phyloP scores from a whole-genome alignment of 305 asterid genomes.

The Fraxinus floribunda region DNA sequence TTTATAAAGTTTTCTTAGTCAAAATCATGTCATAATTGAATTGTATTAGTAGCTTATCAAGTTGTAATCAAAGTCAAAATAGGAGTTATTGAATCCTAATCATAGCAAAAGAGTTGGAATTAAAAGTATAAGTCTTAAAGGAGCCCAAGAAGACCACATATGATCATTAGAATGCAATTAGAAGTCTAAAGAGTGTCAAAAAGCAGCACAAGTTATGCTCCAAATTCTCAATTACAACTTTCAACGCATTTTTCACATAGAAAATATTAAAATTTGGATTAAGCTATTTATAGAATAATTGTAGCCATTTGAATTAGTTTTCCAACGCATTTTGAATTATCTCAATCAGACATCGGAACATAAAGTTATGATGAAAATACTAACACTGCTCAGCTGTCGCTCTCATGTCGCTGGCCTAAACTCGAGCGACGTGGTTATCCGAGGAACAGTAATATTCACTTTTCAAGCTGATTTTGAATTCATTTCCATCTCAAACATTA shows the following conservation, averaged over 20 bases:
- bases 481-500: no score
- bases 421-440: no score
- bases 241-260: not conserved
- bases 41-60: not conserved
- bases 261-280: not conserved
- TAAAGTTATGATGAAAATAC: no score
- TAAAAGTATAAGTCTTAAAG: not conserved
- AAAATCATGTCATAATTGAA: not conserved
- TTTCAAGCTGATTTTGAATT: no score
- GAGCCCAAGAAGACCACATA: not conserved
- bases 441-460: no score
- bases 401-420: no score
- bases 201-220: not conserved
- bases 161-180: not conserved
- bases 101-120: not conserved
- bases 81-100: not conserved
- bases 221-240: not conserved
- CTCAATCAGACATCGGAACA: not conserved
- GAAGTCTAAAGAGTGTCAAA: not conserved
- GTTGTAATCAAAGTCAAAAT: not conserved
- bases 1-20: not conserved
- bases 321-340: not conserved
- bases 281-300: not conserved
- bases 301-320: not conserved
- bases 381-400: not conserved